These are phyloP conservation scores for Nicotiana knightiana DNA, from an alignment of 257 asterid species.

Conservation along the genomic window DNA sequence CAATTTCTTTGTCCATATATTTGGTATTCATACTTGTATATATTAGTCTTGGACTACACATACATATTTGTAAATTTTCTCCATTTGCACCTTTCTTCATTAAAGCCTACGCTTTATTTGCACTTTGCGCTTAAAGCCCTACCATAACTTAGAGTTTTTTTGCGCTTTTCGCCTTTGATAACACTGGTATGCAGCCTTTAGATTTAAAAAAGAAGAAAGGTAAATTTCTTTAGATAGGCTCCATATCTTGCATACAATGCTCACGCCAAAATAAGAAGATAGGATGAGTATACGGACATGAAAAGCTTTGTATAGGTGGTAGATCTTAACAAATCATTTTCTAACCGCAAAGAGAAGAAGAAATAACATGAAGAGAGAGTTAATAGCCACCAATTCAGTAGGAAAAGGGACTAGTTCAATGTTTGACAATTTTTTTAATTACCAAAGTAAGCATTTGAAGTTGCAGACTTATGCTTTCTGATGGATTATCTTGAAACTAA, in stretches of 20 bases:
- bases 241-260: background rate
- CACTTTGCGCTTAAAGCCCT: no score
- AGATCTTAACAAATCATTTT: background rate
- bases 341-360: background rate
- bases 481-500: background rate
- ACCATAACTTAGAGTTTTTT: no score
- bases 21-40: no score
- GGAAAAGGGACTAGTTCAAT: background rate
- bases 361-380: background rate
- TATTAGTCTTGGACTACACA: no score
- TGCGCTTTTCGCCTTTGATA: no score
- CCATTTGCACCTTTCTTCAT: no score
- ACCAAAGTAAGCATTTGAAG: background rate
- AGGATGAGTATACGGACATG: background rate
- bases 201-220: background rate
- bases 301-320: background rate
- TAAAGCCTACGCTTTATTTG: no score
- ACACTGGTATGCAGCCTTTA: background rate
- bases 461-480: background rate
- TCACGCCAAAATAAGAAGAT: background rate
- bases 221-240: background rate
- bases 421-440: background rate
- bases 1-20: no score
- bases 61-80: no score
- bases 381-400: background rate